Conservation (phyloP, 371 early-diverging fungal genomes). For the Chytridium lagenaria region DNA sequence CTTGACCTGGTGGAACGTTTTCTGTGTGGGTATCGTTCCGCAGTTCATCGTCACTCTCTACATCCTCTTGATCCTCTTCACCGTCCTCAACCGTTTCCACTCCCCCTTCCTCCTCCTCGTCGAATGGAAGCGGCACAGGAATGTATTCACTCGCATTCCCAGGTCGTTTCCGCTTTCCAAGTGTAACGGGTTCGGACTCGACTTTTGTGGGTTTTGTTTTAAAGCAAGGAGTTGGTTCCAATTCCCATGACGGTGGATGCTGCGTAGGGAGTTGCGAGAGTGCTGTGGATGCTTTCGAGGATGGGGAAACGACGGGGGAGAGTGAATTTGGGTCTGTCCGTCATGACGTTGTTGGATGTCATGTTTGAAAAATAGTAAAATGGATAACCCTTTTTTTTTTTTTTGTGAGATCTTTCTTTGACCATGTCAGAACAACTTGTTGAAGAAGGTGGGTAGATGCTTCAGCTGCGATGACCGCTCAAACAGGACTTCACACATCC, state of each 20-base stretch:
- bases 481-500: too few relatives aligned
- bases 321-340: not conserved
- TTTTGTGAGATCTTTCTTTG: not conserved
- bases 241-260: not conserved
- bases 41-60: too few relatives aligned
- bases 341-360: not conserved
- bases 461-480: too few relatives aligned
- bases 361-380: not conserved
- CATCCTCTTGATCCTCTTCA: too few relatives aligned
- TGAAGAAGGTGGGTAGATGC: constrained; percentile 14
- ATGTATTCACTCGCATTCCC: too few relatives aligned
- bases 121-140: too few relatives aligned
- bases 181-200: too few relatives aligned
- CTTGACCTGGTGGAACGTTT: too few relatives aligned
- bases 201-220: too few relatives aligned
- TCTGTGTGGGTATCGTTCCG: too few relatives aligned
- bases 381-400: not conserved
- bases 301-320: not conserved
- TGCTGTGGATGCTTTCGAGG: constrained; percentile 3
- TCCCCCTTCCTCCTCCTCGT: not conserved
- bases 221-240: too few relatives aligned
- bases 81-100: not conserved
- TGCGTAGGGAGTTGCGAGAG: not conserved
- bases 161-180: too few relatives aligned
- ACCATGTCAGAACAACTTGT: constrained; percentile 2